Evolutionary conservation across 1,139 yeast species (phyloP).

Genomic region (Pichia sp.): DNA sequence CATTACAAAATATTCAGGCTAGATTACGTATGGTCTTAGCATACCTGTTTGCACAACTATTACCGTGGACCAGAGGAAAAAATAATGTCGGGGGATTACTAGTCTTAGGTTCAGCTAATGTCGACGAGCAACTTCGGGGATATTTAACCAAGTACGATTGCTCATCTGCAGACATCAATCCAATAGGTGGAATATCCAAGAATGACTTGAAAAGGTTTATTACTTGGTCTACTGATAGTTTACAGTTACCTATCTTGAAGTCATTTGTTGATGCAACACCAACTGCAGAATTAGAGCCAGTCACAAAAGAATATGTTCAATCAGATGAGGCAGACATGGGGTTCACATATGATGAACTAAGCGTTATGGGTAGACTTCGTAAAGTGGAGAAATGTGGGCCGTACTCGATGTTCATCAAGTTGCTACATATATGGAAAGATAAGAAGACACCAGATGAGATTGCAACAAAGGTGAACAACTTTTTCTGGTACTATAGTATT

Average conservation of each 20-base stretch:
- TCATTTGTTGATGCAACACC: slow-evolving; percentile 88
- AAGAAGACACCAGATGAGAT: slow-evolving; percentile 74
- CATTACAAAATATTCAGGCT: slow-evolving; percentile 94
- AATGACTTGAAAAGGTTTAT: slow-evolving; percentile 86
- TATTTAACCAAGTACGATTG: slow-evolving; percentile 95
- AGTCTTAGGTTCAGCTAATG: slow-evolving; percentile 94
- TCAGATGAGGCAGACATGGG: slow-evolving; percentile 99
- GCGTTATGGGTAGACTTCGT: slow-evolving; percentile 85
- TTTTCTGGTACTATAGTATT: slow-evolving; percentile 89
- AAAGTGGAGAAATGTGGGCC: slow-evolving; percentile 96
- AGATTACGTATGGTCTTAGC: slow-evolving; percentile 91
- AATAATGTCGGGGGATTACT: slow-evolving; percentile 69
- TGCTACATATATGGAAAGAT: slow-evolving; percentile 91
- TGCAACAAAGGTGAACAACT: slow-evolving; percentile 87
- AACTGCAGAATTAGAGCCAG: slow-evolving; percentile 97
- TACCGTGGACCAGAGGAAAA: slow-evolving; percentile 87
- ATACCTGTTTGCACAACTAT: slow-evolving; percentile 84
- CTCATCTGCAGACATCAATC: slow-evolving; percentile 94
- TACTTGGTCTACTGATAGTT: slow-evolving; percentile 65
- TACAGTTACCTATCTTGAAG: slow-evolving; percentile 69
- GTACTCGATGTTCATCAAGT: slow-evolving; percentile 82
- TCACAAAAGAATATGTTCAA: slow-evolving; percentile 84
- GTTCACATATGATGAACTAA: slow-evolving; percentile 89
- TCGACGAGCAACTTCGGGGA: slow-evolving; percentile 95
- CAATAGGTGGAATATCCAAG: slow-evolving; percentile 95